Conservation (phyloP, 1,139 yeast species). For the Yamadazyma atmosphaerica region DNA sequence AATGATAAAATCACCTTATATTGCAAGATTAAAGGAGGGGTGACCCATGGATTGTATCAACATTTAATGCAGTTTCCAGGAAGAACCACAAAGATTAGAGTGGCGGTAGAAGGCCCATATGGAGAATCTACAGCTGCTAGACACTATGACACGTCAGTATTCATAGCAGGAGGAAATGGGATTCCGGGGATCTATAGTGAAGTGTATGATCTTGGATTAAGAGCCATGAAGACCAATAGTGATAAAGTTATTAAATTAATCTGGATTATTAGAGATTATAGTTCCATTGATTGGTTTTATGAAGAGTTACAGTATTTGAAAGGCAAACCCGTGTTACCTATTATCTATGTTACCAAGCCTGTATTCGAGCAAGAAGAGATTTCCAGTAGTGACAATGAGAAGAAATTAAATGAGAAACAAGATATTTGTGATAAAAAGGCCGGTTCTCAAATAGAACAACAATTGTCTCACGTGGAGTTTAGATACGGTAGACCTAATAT, state of each 20-base stretch:
- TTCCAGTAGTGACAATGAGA: conserved; percentile 8
- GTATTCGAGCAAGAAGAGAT: conserved; percentile 2
- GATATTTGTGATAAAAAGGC: no score
- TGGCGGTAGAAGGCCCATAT: conserved; percentile 45
- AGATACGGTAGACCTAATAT: conserved; percentile 36
- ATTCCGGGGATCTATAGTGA: conserved; percentile 45
- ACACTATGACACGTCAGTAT: conserved; percentile 33
- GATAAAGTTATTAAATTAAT: conserved; percentile 27
- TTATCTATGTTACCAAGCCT: conserved; percentile 35
- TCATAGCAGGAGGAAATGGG: conserved; percentile 45
- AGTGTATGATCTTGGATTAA: conserved; percentile 27
- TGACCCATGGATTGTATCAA: conserved; percentile 31
- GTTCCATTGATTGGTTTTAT: conserved; percentile 34
- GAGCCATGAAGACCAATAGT: conserved; percentile 11
- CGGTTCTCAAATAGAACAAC: no score
- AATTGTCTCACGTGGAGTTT: conserved; percentile 30
- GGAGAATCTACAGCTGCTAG: conserved; percentile 34
- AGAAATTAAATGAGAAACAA: conserved; percentile 6
- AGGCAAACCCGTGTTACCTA: conserved; percentile 25
- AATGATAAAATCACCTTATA: conserved; percentile 27
- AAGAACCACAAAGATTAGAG: conserved; percentile 26
- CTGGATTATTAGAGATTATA: conserved; percentile 39
- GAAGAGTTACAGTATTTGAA: conserved; percentile 30
- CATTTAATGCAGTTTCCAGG: conserved; percentile 30
- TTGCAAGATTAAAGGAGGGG: conserved; percentile 40